Conservation (phyloP, 352 stramenopile genomes). For the Poterioochromonas sp. region DNA sequence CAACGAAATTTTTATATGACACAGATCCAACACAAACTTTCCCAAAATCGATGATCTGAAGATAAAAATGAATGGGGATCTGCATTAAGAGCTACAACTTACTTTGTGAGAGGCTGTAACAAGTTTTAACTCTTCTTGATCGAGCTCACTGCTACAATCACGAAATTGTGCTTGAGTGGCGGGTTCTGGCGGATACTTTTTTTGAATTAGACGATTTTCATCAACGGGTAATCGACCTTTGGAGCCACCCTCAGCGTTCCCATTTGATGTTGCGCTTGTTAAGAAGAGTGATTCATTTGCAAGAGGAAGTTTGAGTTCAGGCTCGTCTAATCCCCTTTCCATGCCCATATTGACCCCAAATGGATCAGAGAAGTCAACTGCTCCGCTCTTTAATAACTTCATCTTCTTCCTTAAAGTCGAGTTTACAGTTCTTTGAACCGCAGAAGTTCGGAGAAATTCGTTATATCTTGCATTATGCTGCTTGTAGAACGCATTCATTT, state of each 20-base stretch:
- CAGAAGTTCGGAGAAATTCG: conserved; percentile 20
- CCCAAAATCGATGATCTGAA: conserved; percentile 75
- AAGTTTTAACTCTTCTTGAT: conserved; percentile 59
- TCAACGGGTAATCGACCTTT: background rate
- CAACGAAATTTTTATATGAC: conserved; percentile 62
- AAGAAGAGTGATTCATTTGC: conserved; percentile 60
- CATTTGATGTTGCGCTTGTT: background rate
- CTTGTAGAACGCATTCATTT: background rate
- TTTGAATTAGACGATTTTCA: conserved; percentile 58
- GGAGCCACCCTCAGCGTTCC: conserved; percentile 28
- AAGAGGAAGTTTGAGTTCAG: conserved; percentile 51
- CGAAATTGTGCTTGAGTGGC: conserved; percentile 74
- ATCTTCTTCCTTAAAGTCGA: background rate
- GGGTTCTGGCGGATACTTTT: conserved; percentile 75
- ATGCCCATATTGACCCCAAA: conserved; percentile 41
- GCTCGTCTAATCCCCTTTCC: conserved; percentile 42
- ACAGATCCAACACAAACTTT: conserved; percentile 70
- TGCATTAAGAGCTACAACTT: background rate
- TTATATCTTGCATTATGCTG: conserved; percentile 35
- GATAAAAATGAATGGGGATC: background rate
- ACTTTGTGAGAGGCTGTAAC: conserved; percentile 35
- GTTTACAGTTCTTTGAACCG: background rate
- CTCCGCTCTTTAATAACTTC: background rate
- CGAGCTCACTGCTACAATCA: conserved; percentile 62
- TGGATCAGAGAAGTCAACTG: conserved; percentile 30